Evolutionary conservation across 2,329 filamentous ascomycete genomes (phyloP).

Genomic region (Penicillium brevicompactum): DNA sequence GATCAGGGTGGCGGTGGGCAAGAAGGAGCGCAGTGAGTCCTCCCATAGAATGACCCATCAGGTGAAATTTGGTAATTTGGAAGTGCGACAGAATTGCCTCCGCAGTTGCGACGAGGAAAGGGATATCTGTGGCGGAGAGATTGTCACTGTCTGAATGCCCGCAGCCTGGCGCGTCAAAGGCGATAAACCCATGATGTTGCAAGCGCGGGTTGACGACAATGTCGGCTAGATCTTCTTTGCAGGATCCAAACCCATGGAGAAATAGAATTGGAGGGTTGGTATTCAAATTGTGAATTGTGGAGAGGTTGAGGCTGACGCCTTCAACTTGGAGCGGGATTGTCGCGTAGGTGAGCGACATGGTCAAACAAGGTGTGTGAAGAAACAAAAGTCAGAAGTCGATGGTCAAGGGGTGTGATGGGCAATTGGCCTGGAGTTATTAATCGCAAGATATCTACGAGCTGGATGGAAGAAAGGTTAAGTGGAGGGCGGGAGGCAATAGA

Average conservation of each 20-base stretch:
- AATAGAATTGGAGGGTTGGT: constrained; percentile 23
- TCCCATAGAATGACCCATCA: constrained; percentile 32
- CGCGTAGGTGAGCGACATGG: constrained; percentile 14
- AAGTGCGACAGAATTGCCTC: constrained; percentile 21
- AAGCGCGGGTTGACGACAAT: constrained; percentile 15
- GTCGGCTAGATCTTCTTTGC: constrained; percentile 29
- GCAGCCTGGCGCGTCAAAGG: constrained; percentile 28
- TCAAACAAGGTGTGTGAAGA: neutral
- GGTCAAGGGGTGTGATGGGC: neutral
- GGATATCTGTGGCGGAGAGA: constrained; percentile 23
- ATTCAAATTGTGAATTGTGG: constrained; percentile 23
- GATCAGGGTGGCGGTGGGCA: constrained; percentile 14
- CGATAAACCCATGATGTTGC: constrained; percentile 19
- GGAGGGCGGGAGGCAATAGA: neutral
- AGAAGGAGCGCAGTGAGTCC: constrained; percentile 26
- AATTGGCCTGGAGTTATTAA: neutral
- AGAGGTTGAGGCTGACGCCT: constrained; percentile 21
- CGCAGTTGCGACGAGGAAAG: constrained; percentile 27
- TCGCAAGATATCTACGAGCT: neutral
- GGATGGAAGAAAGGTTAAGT: neutral
- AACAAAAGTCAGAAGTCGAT: neutral
- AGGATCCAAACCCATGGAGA: constrained; percentile 29
- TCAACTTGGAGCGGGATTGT: constrained; percentile 19
- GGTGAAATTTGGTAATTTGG: constrained; percentile 21
- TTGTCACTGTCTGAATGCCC: constrained; percentile 21